Conservation (phyloP, 306 rosid genomes). For the Trifolium pratense region DNA sequence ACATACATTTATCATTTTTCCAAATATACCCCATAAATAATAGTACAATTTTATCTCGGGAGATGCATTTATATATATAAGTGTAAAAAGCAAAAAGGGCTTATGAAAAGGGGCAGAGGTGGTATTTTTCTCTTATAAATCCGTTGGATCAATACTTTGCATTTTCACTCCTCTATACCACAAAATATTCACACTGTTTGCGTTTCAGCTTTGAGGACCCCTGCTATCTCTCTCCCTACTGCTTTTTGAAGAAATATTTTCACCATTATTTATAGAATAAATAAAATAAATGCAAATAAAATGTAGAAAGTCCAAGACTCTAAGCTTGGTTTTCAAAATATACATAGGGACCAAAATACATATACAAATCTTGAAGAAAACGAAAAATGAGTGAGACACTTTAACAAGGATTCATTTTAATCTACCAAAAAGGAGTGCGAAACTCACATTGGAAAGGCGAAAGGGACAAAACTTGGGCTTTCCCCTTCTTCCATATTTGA, state of each 20-base stretch:
- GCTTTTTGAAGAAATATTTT: slow-evolving; percentile 28
- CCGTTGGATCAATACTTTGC: neutral
- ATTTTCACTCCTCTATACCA: slow-evolving; percentile 13
- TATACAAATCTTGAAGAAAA: slow-evolving; percentile 5
- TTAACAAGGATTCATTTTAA: slow-evolving; percentile 19
- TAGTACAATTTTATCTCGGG: neutral
- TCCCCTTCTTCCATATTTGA: slow-evolving; percentile 99
- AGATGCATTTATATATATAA: neutral
- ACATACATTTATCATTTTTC: neutral
- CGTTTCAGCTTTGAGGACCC: slow-evolving; percentile 12
- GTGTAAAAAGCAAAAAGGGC: neutral
- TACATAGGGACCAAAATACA: neutral
- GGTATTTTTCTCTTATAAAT: slow-evolving; percentile 30
- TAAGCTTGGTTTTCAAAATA: slow-evolving; percentile 26
- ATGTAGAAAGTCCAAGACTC: slow-evolving; percentile 30
- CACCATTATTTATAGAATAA: slow-evolving; percentile 21
- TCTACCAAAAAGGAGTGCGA: slow-evolving; percentile 37
- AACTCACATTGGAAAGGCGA: slow-evolving; percentile 93
- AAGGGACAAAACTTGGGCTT: slow-evolving; percentile 97
- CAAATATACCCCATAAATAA: neutral
- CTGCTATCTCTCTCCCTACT: slow-evolving; percentile 18
- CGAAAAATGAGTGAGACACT: neutral
- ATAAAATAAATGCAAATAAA: slow-evolving; percentile 31
- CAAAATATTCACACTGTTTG: slow-evolving; percentile 33
- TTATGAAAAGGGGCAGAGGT: neutral